Conservation (phyloP, 345 rosid species). For the Gossypium ekmanianum region DNA sequence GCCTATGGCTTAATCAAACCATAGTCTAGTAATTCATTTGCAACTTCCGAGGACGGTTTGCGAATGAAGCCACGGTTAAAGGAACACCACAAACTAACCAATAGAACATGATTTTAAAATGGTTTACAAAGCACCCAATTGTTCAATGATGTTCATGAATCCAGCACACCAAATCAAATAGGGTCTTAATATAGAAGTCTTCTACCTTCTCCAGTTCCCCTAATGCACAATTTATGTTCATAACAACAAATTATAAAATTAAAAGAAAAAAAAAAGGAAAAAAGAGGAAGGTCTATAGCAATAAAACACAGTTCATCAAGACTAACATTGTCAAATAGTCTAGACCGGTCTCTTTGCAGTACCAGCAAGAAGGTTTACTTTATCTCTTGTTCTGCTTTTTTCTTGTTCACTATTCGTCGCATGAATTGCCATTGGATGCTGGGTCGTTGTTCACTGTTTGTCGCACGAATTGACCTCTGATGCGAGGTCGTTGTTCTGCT, state of each 20-base stretch:
- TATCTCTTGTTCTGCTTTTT: constrained; percentile 24
- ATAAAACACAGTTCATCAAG: constrained; percentile 2
- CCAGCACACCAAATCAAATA: constrained; percentile 1
- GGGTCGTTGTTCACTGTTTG: constrained; percentile 24
- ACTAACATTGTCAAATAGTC: background rate
- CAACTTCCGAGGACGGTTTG: background rate
- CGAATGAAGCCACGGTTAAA: background rate
- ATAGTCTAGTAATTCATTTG: background rate
- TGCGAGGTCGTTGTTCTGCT: constrained; percentile 34
- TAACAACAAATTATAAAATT: background rate
- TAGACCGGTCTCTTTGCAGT: background rate
- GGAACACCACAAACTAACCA: background rate
- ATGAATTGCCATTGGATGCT: constrained; percentile 30
- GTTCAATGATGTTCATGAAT: constrained; percentile 8
- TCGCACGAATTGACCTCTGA: constrained; percentile 34
- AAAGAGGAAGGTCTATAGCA: background rate
- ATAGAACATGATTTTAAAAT: background rate
- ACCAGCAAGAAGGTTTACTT: constrained; percentile 1
- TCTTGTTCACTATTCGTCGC: constrained; percentile 18
- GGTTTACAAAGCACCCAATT: background rate
- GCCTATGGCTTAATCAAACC: background rate
- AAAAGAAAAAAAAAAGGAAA: background rate
- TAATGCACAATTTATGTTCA: background rate
- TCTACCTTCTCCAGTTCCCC: background rate
- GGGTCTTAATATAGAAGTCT: background rate